Percentiles rank a stretch among this genome's conserved stretches.
phyloP scores from a whole-genome alignment of 2,329 filamentous ascomycete species.

The Didymella glomerata region DNA sequence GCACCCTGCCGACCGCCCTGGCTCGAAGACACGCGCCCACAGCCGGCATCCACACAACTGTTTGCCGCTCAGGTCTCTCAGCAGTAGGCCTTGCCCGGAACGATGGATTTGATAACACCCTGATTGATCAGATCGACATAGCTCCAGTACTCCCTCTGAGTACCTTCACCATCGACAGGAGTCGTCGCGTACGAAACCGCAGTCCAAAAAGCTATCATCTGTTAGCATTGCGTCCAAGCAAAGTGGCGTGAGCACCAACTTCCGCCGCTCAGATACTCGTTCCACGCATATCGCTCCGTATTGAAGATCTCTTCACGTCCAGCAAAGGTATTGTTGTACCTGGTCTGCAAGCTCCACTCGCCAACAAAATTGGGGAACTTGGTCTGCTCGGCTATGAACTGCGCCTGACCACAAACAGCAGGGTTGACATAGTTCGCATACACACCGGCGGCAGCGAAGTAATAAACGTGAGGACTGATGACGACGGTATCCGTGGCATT shows the following conservation, averaged over 20 bases:
- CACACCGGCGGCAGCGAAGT: slow-evolving; percentile 26
- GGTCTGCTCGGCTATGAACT: slow-evolving; percentile 5
- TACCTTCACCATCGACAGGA: slow-evolving; percentile 17
- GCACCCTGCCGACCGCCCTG: too few species aligned
- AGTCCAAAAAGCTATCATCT: slow-evolving; percentile 33
- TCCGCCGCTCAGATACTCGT: slow-evolving; percentile 2
- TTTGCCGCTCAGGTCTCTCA: too few species aligned
- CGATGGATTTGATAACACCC: slow-evolving; percentile 6
- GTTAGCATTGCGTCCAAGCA: neutral
- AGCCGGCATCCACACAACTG: too few species aligned
- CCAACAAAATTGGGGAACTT: slow-evolving; percentile 16
- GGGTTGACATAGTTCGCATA: slow-evolving; percentile 1
- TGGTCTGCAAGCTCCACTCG: slow-evolving; percentile 14
- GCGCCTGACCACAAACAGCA: slow-evolving; percentile 12
- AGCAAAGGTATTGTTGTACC: slow-evolving; percentile 31
- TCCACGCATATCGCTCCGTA: slow-evolving; percentile 17
- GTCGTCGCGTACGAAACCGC: slow-evolving; percentile 25
- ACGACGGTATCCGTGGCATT: slow-evolving; percentile 23
- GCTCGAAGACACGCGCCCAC: too few species aligned
- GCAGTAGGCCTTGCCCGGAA: too few species aligned
- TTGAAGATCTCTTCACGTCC: slow-evolving; percentile 24
- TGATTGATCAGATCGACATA: slow-evolving; percentile 15
- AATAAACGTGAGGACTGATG: slow-evolving; percentile 21
- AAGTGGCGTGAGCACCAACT: neutral
- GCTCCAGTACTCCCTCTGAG: slow-evolving; percentile 22